phyloP scores from a whole-genome alignment of 1,284 basidiomycete species.

The Pseudozyma hubeiensis region DNA sequence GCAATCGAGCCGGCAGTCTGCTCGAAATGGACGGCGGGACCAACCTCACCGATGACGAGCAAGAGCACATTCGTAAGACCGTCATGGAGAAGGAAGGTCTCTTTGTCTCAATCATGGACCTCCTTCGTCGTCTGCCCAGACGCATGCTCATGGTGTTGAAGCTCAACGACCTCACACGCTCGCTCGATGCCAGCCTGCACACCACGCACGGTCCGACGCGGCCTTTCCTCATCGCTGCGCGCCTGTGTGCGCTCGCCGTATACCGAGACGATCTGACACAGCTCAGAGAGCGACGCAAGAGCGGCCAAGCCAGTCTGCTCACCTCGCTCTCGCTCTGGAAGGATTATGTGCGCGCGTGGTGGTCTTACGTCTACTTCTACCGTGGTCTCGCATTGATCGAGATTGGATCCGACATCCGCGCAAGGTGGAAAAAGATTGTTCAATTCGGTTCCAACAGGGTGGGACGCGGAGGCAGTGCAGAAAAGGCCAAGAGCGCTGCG shows the following conservation, averaged over 20 bases:
- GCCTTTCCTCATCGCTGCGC: slow-evolving; percentile 85
- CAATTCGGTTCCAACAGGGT: slow-evolving; percentile 39
- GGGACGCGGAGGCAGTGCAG: slow-evolving; percentile 39
- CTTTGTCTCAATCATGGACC: slow-evolving; percentile 61
- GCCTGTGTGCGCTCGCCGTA: slow-evolving; percentile 86
- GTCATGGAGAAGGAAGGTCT: slow-evolving; percentile 68
- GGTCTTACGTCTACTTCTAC: slow-evolving; percentile 63
- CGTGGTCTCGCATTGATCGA: slow-evolving; percentile 63
- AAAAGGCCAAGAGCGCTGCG: slow-evolving; percentile 47
- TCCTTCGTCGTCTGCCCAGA: slow-evolving; percentile 63
- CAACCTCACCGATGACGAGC: slow-evolving; percentile 60
- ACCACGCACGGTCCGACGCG: slow-evolving; percentile 72
- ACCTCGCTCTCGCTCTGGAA: slow-evolving; percentile 53
- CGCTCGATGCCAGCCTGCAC: slow-evolving; percentile 74
- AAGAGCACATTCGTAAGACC: slow-evolving; percentile 68
- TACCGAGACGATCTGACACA: slow-evolving; percentile 80
- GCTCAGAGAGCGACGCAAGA: slow-evolving; percentile 62
- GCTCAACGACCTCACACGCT: slow-evolving; percentile 67
- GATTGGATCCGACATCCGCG: slow-evolving; percentile 55
- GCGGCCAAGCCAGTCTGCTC: slow-evolving; percentile 25
- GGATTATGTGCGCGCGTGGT: slow-evolving; percentile 72
- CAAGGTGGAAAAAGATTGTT: slow-evolving; percentile 45
- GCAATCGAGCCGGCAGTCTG: slow-evolving; percentile 54
- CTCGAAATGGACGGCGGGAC: slow-evolving; percentile 59
- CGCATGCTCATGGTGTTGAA: slow-evolving; percentile 69